A percentile compares a stretch with the other conserved stretches of the same genome.
Evolutionary conservation across 208 protist species (phyloP).

Genomic region (Angomonas ambiguus): DNA sequence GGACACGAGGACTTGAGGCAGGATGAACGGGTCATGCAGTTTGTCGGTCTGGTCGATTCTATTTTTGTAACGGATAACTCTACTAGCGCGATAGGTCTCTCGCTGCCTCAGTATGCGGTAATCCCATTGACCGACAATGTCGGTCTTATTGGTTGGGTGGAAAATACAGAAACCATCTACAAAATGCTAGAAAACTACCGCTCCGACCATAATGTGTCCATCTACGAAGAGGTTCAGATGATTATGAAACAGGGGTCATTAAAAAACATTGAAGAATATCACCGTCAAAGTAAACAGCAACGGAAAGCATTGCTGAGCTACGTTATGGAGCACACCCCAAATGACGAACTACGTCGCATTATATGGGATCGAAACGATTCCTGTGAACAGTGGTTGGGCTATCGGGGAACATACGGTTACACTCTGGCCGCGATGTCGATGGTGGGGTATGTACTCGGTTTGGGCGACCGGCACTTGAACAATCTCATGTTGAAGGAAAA

Average conservation of each 20-base stretch:
- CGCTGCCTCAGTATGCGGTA: slow-evolving; percentile 95
- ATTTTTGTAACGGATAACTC: slow-evolving; percentile 91
- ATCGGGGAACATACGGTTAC: slow-evolving; percentile 97
- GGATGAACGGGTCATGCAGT: slow-evolving; percentile 99
- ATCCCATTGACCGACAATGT: slow-evolving; percentile 99
- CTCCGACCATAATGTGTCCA: slow-evolving; percentile 58
- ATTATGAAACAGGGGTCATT: slow-evolving; percentile 70
- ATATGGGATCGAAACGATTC: slow-evolving; percentile 97
- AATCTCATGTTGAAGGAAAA: slow-evolving; percentile 99
- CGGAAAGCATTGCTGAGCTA: slow-evolving; percentile 88
- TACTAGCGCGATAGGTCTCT: slow-evolving; percentile 83
- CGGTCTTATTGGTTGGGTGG: slow-evolving; percentile 99
- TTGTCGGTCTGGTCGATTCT: slow-evolving; percentile 99
- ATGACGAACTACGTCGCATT: slow-evolving; percentile 94
- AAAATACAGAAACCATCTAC: slow-evolving; percentile 96
- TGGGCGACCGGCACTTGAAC: slow-evolving; percentile 99
- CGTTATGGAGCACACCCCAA: slow-evolving; percentile 92
- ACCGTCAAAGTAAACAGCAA: slow-evolving; percentile 66
- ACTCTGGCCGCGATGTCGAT: slow-evolving; percentile 99
- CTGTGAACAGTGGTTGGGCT: slow-evolving; percentile 98
- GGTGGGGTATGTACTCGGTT: slow-evolving; percentile 97
- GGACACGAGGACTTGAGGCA: slow-evolving; percentile 98
- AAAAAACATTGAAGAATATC: slow-evolving; percentile 80
- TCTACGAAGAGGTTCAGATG: slow-evolving; percentile 85
- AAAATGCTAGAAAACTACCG: slow-evolving; percentile 86